Evolutionary conservation across 225 moss, liverwort and hornwort genomes (phyloP), one percentile per base, ranked within the genome.

Genomic region (Neckera pumila): DNA sequence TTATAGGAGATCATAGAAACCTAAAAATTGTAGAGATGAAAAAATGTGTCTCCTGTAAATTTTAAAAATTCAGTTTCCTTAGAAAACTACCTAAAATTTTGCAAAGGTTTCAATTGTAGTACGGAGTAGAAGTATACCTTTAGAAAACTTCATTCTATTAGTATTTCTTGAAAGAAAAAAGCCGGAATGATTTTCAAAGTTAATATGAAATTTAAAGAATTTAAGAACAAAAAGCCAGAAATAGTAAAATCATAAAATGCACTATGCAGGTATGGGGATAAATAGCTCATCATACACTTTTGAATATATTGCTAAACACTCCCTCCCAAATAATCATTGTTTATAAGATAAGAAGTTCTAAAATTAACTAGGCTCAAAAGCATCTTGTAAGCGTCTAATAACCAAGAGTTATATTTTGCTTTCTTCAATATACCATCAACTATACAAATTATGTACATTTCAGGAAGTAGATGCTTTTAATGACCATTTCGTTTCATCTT

Each of bases 301-400:
- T 19, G 19, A 49, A 1, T 31, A 10, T 49, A 49, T 31, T 47
- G 5, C 47, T 3, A 30, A 28, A 17, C 27, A 16, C 0, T 72
- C 5, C 17, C 1, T 28, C 2, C 1, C 0, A 1, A 14, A 40
- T 42, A 33, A 14, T 16, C 9, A 63, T 47, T 43, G 6, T 7
- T 42, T 43, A 3, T 27, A 10, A 43, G 5, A 3, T 43, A 16
- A 27, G 3, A 73, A 3, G 43, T 45, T 3, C 3, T 17, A 10
- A 45, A 17, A 28, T 17, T 43, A 0, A 73, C 28, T 0, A 28
- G 0, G 1, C 3, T 47, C 6, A 47, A 30, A 28, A 43, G 15
- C 0, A 1, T 72, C 16, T 4, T 16, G 0, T 47, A 74, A 49
- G 12, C 1, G 2, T 19, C 0, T 0, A 20, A 11, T 4, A 75